A percentile compares a stretch with the other conserved stretches of the same genome.
phyloP scores from a whole-genome alignment of 805 yeast genomes.

The Wickerhamiella vanderwaltii region DNA sequence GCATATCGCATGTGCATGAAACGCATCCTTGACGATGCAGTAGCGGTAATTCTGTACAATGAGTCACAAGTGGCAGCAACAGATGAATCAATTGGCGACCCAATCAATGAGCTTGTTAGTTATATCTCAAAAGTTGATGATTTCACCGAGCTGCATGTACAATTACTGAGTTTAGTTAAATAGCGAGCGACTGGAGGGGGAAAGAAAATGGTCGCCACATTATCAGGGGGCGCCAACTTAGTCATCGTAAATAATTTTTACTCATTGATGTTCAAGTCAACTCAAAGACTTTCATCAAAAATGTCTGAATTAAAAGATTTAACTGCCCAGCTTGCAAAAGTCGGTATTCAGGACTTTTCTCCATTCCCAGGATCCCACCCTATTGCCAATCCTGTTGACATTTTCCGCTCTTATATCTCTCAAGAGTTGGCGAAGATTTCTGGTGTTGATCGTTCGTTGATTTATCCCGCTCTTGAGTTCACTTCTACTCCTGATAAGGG shows the following conservation, averaged over 20 bases:
- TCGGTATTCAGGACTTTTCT: slow-evolving; percentile 18
- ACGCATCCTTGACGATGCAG: not conserved
- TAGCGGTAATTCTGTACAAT: too few relatives aligned
- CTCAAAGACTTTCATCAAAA: slow-evolving; percentile 12
- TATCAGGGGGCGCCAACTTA: too few relatives aligned
- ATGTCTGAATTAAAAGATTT: slow-evolving; percentile 18
- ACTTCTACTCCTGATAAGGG: slow-evolving; percentile 81
- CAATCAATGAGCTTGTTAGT: too few relatives aligned
- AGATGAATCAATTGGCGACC: too few relatives aligned
- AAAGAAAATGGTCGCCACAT: too few relatives aligned
- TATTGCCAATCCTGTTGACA: slow-evolving; percentile 66
- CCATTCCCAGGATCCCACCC: slow-evolving; percentile 50
- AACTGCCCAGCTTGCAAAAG: slow-evolving; percentile 17
- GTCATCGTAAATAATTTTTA: too few relatives aligned
- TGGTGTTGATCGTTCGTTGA: slow-evolving; percentile 54
- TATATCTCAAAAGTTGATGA: too few relatives aligned
- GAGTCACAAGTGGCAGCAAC: too few relatives aligned
- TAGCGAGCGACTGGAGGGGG: too few relatives aligned
- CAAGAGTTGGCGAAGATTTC: slow-evolving; percentile 62
- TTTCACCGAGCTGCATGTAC: too few relatives aligned
- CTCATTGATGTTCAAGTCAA: slow-evolving; percentile 10
- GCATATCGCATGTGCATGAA: not conserved
- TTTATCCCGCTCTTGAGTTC: slow-evolving; percentile 79
- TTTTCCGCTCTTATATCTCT: slow-evolving; percentile 81
- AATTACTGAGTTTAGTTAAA: too few relatives aligned